Evolutionary conservation across 163 green algal genomes (phyloP), one percentile per base, ranked within the genome.

Genomic region (Scenedesmus sp.): DNA sequence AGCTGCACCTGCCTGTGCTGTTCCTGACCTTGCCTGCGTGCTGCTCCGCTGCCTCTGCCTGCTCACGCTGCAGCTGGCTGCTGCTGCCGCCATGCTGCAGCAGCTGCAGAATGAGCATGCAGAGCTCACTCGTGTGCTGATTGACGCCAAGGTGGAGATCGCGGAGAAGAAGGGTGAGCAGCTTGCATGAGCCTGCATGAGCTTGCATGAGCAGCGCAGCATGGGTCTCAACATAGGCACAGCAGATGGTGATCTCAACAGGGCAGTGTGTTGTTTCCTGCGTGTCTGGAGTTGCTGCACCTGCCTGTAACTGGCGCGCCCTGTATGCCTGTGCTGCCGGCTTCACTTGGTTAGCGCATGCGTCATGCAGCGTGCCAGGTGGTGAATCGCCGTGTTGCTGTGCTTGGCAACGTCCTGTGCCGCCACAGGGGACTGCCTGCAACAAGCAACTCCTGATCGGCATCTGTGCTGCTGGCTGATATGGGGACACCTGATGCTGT

Each of bases 111-210:
- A 64, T 15, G 89, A 92, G 70, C 89, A 92, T 26, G 82, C 89
- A 26, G 89, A 92, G 67, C 66, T 92, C 34, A 92, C 89, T 0
- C 57, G 54, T 4, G 23, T 90, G 82, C 66, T 92, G 23, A 90
- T 92, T 57, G 89, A 92, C 2, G 89, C 89, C 5, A 92, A 92
- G 82, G 82, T 92, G 56, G 82, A 92, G 54, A 76, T 92, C 13
- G 89, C 89, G 4, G 89, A 92, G 67, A 77, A 62, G 9, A 90
- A 86, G 79, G 82, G 82, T 92, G 83, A 46, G 88, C 7, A 12
- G 70, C 70, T 26, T 4, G 62, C 62, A 70, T 12, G 12, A 16
- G 9, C 2, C 62, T 70, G 62, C 9, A 16, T 15, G 2, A 70
- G 12, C 62, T 70, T 70, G 9, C 15, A 52, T 1, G 23, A 79